Percentiles rank a stretch among this genome's conserved stretches.
Conservation (phyloP, 179 eudicot genomes). For the Pouteria campechiana region DNA sequence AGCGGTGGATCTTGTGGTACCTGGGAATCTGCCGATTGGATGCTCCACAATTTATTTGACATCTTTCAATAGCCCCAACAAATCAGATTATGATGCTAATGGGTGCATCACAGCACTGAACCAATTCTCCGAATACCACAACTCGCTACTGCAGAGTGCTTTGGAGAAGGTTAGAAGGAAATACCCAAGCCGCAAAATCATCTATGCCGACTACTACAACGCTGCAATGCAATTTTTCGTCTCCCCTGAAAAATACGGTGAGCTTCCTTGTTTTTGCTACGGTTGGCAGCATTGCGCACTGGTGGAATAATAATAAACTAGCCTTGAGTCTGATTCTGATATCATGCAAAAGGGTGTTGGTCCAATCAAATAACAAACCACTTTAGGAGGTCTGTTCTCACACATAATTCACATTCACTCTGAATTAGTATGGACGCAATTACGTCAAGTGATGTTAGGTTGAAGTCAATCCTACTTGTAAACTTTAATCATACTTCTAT, state of each 20-base stretch:
- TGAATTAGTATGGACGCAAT: too few species aligned
- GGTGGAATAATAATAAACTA: too few species aligned
- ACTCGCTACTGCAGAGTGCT: slow-evolving; percentile 40
- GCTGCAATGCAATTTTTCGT: slow-evolving; percentile 40
- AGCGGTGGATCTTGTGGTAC: slow-evolving; percentile 40
- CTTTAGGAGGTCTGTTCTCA: too few species aligned
- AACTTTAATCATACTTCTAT: too few species aligned
- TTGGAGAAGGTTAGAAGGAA: slow-evolving; percentile 33
- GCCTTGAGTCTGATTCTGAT: too few species aligned
- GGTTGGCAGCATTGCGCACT: too few species aligned
- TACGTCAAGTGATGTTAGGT: too few species aligned
- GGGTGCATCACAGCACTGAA: slow-evolving; percentile 57
- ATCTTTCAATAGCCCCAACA: slow-evolving; percentile 28
- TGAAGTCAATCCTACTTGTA: too few species aligned
- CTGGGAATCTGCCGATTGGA: slow-evolving; percentile 62
- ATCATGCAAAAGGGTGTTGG: too few species aligned
- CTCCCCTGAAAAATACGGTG: slow-evolving; percentile 44
- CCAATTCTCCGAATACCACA: slow-evolving; percentile 50
- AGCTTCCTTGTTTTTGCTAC: not conserved
- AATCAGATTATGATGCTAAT: slow-evolving; percentile 35
- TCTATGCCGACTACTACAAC: slow-evolving; percentile 56
- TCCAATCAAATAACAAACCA: too few species aligned
- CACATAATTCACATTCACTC: too few species aligned
- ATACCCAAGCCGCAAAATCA: slow-evolving; percentile 38
- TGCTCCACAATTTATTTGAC: slow-evolving; percentile 46